Conservation (phyloP, 1,139 yeast species). For the Sugiyamaella paludigena region DNA sequence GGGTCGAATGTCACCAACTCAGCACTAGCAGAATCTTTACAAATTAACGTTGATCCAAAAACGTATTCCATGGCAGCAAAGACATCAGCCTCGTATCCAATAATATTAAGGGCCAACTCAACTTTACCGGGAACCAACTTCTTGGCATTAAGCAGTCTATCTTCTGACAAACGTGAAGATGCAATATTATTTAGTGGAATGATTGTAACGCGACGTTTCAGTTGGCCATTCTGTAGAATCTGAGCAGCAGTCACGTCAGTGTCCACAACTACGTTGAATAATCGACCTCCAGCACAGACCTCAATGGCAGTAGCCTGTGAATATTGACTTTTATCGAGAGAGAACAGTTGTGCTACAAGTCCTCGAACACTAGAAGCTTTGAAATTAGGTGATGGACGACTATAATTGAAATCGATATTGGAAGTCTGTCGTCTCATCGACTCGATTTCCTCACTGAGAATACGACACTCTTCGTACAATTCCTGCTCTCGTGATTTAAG, state of each 20-base stretch:
- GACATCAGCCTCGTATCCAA: constrained; percentile 71
- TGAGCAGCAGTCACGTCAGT: constrained; percentile 80
- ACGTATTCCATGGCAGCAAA: constrained; percentile 85
- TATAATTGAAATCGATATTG: constrained; percentile 72
- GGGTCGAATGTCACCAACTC: constrained; percentile 85
- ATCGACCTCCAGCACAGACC: constrained; percentile 89
- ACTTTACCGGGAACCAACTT: constrained; percentile 76
- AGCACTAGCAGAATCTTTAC: constrained; percentile 86
- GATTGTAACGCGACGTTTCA: constrained; percentile 81
- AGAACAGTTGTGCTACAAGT: constrained; percentile 81
- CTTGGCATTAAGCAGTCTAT: constrained; percentile 53
- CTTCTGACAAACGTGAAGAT: constrained; percentile 43
- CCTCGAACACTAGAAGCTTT: constrained; percentile 68
- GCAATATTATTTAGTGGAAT: constrained; percentile 87
- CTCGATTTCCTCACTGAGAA: constrained; percentile 53
- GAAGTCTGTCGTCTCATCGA: constrained; percentile 62
- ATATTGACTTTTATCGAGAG: constrained; percentile 54
- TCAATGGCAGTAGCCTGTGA: constrained; percentile 82
- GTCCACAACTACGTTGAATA: constrained; percentile 90
- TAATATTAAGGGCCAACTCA: constrained; percentile 76
- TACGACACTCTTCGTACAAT: constrained; percentile 40
- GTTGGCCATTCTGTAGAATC: constrained; percentile 71
- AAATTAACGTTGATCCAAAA: constrained; percentile 83
- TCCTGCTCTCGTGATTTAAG: constrained; percentile 44
- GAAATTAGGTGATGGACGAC: constrained; percentile 62